phyloP scores from a whole-genome alignment of 805 yeast genomes.

The Henningerozyma blattae region DNA sequence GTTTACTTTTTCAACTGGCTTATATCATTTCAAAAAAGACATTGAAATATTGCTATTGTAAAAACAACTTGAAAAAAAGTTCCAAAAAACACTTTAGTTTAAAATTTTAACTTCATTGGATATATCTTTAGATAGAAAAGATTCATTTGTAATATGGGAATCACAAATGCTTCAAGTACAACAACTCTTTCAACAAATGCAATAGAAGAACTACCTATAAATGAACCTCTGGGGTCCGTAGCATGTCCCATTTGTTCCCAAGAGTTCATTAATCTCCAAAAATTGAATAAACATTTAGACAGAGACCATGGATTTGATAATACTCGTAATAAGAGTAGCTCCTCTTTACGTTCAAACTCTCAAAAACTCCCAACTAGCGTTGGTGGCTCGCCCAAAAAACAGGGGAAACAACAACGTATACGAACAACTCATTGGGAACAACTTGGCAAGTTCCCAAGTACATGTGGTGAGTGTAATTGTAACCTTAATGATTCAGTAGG shows the following conservation, averaged over 20 bases:
- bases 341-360: not conserved
- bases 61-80: no score
- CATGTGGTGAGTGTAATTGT: constrained; percentile 30
- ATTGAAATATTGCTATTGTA: no score
- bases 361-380: not conserved
- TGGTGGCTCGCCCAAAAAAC: not conserved
- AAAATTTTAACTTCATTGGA: no score
- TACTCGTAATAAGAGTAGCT: not conserved
- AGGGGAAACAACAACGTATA: not conserved
- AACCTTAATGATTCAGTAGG: constrained; percentile 41
- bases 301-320: constrained; percentile 40
- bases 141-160: no score
- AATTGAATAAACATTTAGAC: constrained; percentile 62
- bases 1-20: no score
- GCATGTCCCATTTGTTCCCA: constrained; percentile 65
- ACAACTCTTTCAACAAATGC: no score
- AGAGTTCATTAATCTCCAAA: constrained; percentile 38
- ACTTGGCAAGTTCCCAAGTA: constrained; percentile 17
- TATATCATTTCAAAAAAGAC: no score
- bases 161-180: no score
- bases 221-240: no score
- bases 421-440: constrained; percentile 29
- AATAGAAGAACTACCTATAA: no score
- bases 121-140: no score
- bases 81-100: no score